phyloP scores from a whole-genome alignment of 164 flowering plant species.

The Umbellularia californica region DNA sequence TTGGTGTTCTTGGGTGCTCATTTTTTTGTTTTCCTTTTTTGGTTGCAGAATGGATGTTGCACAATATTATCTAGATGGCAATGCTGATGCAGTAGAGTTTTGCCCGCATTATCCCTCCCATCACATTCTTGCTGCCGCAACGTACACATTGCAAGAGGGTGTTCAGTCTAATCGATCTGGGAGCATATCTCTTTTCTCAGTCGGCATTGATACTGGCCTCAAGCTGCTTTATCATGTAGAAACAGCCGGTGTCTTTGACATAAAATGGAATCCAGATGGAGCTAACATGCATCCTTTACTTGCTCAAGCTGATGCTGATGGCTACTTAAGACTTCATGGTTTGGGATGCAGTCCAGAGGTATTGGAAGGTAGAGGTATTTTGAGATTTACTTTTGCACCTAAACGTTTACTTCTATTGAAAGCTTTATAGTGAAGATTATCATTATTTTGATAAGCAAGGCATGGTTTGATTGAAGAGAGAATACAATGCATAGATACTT shows the following conservation, averaged over 20 bases:
- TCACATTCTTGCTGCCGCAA: constrained; percentile 70
- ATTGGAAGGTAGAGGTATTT: constrained; percentile 27
- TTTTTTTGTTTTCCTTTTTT: neutral
- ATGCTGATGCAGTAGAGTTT: constrained; percentile 90
- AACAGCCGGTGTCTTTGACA: constrained; percentile 82
- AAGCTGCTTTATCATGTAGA: constrained; percentile 43
- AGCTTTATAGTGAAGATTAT: no score
- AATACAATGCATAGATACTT: no score
- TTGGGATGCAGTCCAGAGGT: constrained; percentile 29
- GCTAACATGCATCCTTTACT: constrained; percentile 39
- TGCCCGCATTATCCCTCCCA: constrained; percentile 61
- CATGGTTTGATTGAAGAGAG: no score
- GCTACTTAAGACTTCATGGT: constrained; percentile 53
- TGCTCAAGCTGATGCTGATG: constrained; percentile 92
- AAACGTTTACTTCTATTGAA: neutral
- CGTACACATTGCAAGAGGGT: constrained; percentile 84
- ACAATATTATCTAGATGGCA: constrained; percentile 67
- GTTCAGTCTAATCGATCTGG: constrained; percentile 65
- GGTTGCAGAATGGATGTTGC: constrained; percentile 54
- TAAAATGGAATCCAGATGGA: constrained; percentile 68
- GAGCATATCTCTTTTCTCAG: constrained; percentile 69
- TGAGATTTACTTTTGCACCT: neutral
- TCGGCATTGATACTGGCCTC: constrained; percentile 43
- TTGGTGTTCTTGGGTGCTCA: neutral
- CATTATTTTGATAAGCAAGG: neutral